Base-by-base conservation (phyloP, 176 grass and related monocot species). In the Chrysopogon serrulatus region DNA sequence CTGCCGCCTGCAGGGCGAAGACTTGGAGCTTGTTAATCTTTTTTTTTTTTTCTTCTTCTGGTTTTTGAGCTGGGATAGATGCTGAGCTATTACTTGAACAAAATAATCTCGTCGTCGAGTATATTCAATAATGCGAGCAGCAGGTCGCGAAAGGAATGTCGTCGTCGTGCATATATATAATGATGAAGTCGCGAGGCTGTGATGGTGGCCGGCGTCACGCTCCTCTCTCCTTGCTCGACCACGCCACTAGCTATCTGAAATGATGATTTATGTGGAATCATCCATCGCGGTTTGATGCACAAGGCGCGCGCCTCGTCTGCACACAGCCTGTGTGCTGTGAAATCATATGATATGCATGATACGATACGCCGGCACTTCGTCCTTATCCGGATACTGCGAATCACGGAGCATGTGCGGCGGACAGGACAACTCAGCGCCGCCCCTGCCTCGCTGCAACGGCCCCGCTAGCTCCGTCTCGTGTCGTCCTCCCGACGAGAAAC, bases 391-490 rank as follows among this genome's bases (percentile, higher is more conserved):
- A 71, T 62, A 43, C 27, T 21, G 66, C 74, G 73, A 57, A 48
- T 66, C 77, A 45, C 51, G 21, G 26, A 64, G 56, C 70, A 74
- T 49, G 81, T 65, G 81, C 44, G 13, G n/a, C n/a, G n/a, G n/a
- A n/a, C n/a, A n/a, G n/a, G 70, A 73, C 70, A 75, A 9, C 82
- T 65, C 59, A 37, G 56, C 57, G 5, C 14, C 14, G 65, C 35
- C 62, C 8, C 17, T 4, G 10, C 35, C 34, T 12, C 36, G 4
- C 42, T 17, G 5, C 53, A n/a, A n/a, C n/a, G n/a, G 35, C 8
- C 23, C 28, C 21, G 0, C 2, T 12, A 6, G 18, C 48, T 17
- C 18, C 7, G 49, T 23, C 49, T 3, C 0, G 49, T 54, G 18
- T 19, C 48, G 48, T 53, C 17, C 49, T 53, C n/a, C n/a, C n/a